Conservation (phyloP, 2,329 filamentous ascomycete species). For the Orbilia quercus region DNA sequence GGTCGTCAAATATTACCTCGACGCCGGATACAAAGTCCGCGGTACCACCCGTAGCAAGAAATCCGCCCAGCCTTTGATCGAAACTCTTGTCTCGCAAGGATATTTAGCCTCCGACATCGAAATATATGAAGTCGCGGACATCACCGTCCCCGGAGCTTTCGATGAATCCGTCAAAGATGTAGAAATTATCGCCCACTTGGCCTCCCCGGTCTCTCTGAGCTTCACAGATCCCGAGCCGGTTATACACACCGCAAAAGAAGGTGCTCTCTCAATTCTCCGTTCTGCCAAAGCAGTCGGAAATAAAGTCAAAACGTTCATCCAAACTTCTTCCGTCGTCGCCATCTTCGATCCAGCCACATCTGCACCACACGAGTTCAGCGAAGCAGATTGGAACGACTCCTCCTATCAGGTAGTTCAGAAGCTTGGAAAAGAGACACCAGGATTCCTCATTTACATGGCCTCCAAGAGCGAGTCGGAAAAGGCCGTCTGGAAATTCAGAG, state of each 20-base stretch:
- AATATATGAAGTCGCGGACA: conserved; percentile 74
- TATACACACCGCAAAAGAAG: conserved; percentile 70
- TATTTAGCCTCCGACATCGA: conserved; percentile 40
- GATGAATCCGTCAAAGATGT: conserved; percentile 66
- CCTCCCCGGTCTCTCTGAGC: conserved; percentile 65
- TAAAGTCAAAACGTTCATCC: conserved; percentile 76
- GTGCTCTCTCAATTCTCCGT: conserved; percentile 75
- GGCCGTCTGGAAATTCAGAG: conserved; percentile 73
- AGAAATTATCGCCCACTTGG: conserved; percentile 37
- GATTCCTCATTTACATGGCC: conserved; percentile 64
- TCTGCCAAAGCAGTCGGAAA: conserved; percentile 71
- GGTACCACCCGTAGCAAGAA: conserved; percentile 66
- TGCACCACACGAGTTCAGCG: conserved; percentile 57
- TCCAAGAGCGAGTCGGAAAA: conserved; percentile 76
- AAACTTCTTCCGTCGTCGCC: conserved; percentile 67
- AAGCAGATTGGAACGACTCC: conserved; percentile 65
- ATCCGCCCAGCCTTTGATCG: conserved; percentile 47
- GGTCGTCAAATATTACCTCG: conserved; percentile 66
- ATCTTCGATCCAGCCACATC: conserved; percentile 62
- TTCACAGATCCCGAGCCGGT: conserved; percentile 61
- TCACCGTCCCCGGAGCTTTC: conserved; percentile 78
- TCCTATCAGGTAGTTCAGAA: conserved; percentile 36
- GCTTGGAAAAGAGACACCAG: conserved; percentile 53
- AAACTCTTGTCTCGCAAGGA: conserved; percentile 32
- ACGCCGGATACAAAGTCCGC: conserved; percentile 65